A percentile compares a stretch with the other conserved stretches of the same genome.
These are phyloP conservation scores for Paracoccidioides brasiliensis DNA, from an alignment of 2,329 filamentous ascomycete genomes.

Conservation along the genomic window DNA sequence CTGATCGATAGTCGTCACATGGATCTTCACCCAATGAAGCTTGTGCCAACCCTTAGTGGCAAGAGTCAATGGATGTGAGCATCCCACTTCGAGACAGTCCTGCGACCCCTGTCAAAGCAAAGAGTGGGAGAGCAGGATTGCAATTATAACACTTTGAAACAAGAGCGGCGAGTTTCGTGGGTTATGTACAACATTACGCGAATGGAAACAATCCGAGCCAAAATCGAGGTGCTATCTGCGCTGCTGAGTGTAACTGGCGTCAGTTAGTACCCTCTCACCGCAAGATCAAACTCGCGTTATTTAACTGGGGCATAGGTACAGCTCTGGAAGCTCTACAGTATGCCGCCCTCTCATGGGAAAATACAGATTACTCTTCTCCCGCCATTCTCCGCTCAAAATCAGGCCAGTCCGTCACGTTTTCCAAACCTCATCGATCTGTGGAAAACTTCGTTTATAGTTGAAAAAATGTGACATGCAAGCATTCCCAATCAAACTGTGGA, in stretches of 20 bases:
- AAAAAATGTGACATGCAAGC: neutral
- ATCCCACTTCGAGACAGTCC: neutral
- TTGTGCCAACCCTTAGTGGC: neutral
- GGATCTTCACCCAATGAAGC: neutral
- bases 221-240: neutral
- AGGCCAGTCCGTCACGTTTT: neutral
- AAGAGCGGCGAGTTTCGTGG: conserved; percentile 1
- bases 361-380: neutral
- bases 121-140: neutral
- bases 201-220: neutral
- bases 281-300: neutral
- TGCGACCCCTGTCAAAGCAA: neutral
- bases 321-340: neutral
- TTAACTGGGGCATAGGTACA: neutral
- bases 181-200: neutral
- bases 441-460: neutral
- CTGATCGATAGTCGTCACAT: neutral
- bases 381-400: neutral
- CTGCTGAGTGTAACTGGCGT: neutral
- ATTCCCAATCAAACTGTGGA: neutral
- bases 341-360: neutral
- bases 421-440: neutral
- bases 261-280: neutral
- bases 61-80: neutral
- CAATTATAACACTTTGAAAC: neutral